Percentiles rank a stretch among this genome's conserved stretches.
Conservation (phyloP, 192 early-diverging fungal genomes). For the Pilobolus umbonatus region DNA sequence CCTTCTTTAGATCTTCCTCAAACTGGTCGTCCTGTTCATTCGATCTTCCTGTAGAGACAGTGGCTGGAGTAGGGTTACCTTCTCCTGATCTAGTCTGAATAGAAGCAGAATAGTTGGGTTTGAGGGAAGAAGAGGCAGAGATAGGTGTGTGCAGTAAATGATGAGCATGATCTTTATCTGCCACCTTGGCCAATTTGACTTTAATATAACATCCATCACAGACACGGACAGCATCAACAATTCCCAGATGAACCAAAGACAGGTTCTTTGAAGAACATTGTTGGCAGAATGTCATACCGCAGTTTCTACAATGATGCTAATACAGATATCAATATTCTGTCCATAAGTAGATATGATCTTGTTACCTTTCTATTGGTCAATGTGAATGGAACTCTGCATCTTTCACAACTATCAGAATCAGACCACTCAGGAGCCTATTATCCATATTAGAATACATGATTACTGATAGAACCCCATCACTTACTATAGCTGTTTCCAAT, state of each 20-base stretch:
- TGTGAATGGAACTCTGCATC: constrained; percentile 89
- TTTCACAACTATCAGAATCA: constrained; percentile 89
- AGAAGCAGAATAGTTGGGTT: background rate
- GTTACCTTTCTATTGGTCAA: constrained; percentile 83
- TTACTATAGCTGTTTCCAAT: constrained; percentile 83
- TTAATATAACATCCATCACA: constrained; percentile 91
- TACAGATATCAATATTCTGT: background rate
- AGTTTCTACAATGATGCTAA: constrained; percentile 94
- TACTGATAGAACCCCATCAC: background rate
- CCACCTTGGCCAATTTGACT: constrained; percentile 29
- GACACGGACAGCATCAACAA: constrained; percentile 86
- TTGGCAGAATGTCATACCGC: constrained; percentile 89
- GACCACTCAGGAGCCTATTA: constrained; percentile 91
- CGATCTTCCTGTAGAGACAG: background rate
- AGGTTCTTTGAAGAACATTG: constrained; percentile 88
- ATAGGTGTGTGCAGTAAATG: background rate
- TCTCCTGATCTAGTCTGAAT: background rate
- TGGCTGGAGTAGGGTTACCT: constrained; percentile 13
- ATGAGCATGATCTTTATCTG: constrained; percentile 14
- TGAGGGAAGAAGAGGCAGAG: constrained; percentile 4
- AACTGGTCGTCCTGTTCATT: constrained; percentile 42
- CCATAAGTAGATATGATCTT: background rate
- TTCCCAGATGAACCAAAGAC: constrained; percentile 80
- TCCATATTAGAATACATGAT: background rate
- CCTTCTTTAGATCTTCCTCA: constrained; percentile 87